Conservation (phyloP, 169 alveolate species). For the Plasmodium inui region DNA sequence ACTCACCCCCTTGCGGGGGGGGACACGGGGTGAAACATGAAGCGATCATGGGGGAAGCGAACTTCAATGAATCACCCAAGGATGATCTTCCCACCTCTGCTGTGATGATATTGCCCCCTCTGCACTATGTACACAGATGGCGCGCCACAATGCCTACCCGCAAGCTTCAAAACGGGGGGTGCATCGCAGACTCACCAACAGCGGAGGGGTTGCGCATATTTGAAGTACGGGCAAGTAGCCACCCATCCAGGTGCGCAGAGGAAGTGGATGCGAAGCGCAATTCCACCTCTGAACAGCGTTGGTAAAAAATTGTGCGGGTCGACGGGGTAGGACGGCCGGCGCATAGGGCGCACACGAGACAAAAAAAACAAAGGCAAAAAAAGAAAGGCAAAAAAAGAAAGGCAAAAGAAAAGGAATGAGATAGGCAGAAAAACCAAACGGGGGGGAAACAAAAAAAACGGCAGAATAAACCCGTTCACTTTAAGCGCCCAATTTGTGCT, state of each 20-base stretch:
- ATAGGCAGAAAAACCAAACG: not conserved
- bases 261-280: not conserved
- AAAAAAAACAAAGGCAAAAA: not conserved
- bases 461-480: not conserved
- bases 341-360: not conserved
- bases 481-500: not conserved
- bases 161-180: not conserved
- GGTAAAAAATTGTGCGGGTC: not conserved
- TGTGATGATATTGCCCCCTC: not conserved
- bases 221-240: not conserved
- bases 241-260: not conserved
- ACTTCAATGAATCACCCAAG: not conserved
- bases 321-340: not conserved
- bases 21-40: not conserved
- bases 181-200: not conserved
- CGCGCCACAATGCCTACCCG: not conserved
- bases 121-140: not conserved
- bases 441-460: not conserved
- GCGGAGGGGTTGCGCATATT: not conserved
- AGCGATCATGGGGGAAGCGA: not conserved
- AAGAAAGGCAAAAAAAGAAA: not conserved
- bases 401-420: not conserved
- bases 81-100: not conserved
- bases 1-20: conserved; percentile 31
- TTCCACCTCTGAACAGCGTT: not conserved